These are phyloP conservation scores for Xylariales sp. DNA, from an alignment of 2,329 filamentous ascomycete genomes.

Conservation along the genomic window DNA sequence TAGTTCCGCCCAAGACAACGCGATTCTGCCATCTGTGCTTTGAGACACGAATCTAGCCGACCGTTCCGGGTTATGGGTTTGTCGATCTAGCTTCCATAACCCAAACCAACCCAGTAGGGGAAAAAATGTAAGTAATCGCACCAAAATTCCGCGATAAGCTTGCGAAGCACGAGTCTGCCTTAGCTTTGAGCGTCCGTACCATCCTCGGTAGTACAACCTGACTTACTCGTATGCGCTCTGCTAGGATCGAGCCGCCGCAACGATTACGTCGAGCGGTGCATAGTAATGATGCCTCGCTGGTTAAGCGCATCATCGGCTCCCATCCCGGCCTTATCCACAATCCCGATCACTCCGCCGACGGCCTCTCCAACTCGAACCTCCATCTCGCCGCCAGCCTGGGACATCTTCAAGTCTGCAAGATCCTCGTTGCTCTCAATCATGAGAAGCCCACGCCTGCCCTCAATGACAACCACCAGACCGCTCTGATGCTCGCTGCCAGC, in stretches of 20 bases:
- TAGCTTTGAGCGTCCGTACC: too few species aligned
- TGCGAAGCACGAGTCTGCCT: neutral
- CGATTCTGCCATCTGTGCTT: neutral
- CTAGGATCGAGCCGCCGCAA: slow-evolving; percentile 75
- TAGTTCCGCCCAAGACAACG: neutral
- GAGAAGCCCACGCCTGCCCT: slow-evolving; percentile 78
- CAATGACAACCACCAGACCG: slow-evolving; percentile 83
- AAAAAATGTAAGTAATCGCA: too few species aligned
- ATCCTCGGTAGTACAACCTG: too few species aligned
- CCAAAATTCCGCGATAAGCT: neutral
- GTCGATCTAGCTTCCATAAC: too few species aligned
- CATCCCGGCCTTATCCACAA: slow-evolving; percentile 80
- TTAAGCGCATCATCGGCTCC: slow-evolving; percentile 79
- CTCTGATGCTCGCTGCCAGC: slow-evolving; percentile 80
- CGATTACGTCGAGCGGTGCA: slow-evolving; percentile 86
- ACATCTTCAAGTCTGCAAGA: slow-evolving; percentile 73
- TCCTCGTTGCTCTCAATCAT: slow-evolving; percentile 79
- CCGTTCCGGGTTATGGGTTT: neutral
- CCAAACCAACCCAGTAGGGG: too few species aligned
- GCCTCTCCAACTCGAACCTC: slow-evolving; percentile 83
- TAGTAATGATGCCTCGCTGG: slow-evolving; percentile 76
- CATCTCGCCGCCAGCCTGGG: slow-evolving; percentile 83
- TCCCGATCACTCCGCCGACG: slow-evolving; percentile 75
- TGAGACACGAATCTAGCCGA: too few species aligned
- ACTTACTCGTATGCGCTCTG: slow-evolving; percentile 1